Percentiles rank a stretch among this genome's conserved stretches.
These are phyloP conservation scores for Geotrichum candidum DNA, from an alignment of 1,139 yeast species.

Conservation along the genomic window DNA sequence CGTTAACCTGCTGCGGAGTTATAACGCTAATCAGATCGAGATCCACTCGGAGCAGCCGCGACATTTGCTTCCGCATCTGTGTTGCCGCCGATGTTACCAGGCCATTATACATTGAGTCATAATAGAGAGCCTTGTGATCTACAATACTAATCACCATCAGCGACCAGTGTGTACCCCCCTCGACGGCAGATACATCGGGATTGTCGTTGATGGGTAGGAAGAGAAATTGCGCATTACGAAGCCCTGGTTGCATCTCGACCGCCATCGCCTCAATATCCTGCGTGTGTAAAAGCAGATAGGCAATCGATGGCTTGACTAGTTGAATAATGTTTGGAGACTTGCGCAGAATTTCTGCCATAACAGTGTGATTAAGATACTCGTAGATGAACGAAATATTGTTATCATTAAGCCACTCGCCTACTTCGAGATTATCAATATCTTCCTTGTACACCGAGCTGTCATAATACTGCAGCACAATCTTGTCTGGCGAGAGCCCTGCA, in stretches of 20 bases:
- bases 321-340: conserved; percentile 24
- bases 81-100: conserved; percentile 33
- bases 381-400: conserved; percentile 59
- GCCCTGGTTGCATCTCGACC: conserved; percentile 42
- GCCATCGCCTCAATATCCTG: conserved; percentile 29
- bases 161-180: conserved; percentile 57
- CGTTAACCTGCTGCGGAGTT: conserved; percentile 71
- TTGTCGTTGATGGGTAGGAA: conserved; percentile 52
- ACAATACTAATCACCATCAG: conserved; percentile 41
- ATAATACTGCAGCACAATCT: conserved; percentile 29
- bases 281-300: conserved; percentile 34
- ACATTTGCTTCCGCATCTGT: conserved; percentile 34
- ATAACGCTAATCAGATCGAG: conserved; percentile 29
- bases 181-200: conserved; percentile 41
- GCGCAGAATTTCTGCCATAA: conserved; percentile 8
- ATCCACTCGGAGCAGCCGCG: conserved; percentile 27
- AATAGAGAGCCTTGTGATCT: conserved; percentile 39
- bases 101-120: conserved; percentile 43
- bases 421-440: conserved; percentile 42
- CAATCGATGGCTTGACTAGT: conserved; percentile 40
- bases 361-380: conserved; percentile 46
- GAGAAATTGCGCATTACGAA: conserved; percentile 37
- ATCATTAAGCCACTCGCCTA: conserved; percentile 70
- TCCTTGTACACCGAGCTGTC: conserved; percentile 43
- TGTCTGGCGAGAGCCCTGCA: background rate